Percentiles rank a stretch among this genome's conserved stretches.
phyloP scores from a whole-genome alignment of 176 grass and related monocot species.

The sorghum (Sorghum bicolor) region DNA sequence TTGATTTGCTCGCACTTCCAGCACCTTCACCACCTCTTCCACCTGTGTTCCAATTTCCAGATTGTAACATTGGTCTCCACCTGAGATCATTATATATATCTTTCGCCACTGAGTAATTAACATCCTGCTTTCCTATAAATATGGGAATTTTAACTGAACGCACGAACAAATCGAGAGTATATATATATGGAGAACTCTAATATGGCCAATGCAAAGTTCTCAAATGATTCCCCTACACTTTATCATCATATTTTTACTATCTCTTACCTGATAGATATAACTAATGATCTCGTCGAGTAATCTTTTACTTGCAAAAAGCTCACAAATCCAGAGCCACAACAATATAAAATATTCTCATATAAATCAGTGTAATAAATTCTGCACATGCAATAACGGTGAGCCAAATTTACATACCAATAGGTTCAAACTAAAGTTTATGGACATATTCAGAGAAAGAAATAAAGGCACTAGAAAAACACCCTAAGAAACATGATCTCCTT shows the following conservation, averaged over 20 bases:
- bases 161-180: neutral
- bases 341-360: neutral
- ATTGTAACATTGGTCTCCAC: too few species aligned
- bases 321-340: neutral
- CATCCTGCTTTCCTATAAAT: neutral
- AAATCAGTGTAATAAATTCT: neutral
- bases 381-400: constrained; percentile 37
- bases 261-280: neutral
- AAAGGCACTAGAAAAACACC: neutral
- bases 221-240: neutral
- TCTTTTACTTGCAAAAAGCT: neutral
- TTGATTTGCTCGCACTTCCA: too few species aligned
- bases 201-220: neutral
- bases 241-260: neutral
- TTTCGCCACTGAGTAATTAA: neutral
- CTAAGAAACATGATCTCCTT: neutral
- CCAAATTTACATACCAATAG: neutral
- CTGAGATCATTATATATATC: too few species aligned
- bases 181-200: neutral
- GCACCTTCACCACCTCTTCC: too few species aligned
- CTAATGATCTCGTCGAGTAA: neutral
- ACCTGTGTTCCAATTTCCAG: too few species aligned
- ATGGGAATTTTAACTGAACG: neutral
- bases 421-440: neutral
- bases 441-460: neutral